Conservation (phyloP, 345 rosid species). For the Salix suchowensis region DNA sequence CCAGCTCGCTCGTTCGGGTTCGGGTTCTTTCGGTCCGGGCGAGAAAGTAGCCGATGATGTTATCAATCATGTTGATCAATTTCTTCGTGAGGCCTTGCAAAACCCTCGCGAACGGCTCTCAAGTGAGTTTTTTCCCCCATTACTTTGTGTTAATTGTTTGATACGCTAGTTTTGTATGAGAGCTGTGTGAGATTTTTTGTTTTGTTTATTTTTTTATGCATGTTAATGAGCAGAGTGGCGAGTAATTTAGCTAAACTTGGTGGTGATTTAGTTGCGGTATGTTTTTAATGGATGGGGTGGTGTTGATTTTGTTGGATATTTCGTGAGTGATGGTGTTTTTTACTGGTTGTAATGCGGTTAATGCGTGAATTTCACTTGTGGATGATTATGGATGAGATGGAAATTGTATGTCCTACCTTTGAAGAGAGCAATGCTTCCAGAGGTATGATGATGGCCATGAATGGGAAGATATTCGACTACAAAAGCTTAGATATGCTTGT, state of each 20-base stretch:
- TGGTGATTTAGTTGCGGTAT: not conserved
- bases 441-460: not conserved
- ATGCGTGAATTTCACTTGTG: not conserved
- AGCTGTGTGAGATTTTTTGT: not conserved
- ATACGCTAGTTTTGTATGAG: not conserved
- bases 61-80: constrained; percentile 62
- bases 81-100: constrained; percentile 69
- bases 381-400: not conserved
- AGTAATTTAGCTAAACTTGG: no score
- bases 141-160: not conserved
- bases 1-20: not conserved
- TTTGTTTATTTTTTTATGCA: not conserved
- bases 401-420: not conserved
- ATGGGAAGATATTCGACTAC: not conserved
- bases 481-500: not conserved
- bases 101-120: constrained; percentile 82
- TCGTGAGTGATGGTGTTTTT: not conserved
- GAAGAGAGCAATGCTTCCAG: not conserved
- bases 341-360: not conserved
- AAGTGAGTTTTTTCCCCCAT: constrained; percentile 26
- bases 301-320: not conserved
- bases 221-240: no score
- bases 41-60: constrained; percentile 35
- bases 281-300: not conserved
- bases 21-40: not conserved